A percentile compares a stretch with the other conserved stretches of the same genome.
phyloP scores from a whole-genome alignment of 768 basidiomycete genomes.

The Auriculariales sp. region DNA sequence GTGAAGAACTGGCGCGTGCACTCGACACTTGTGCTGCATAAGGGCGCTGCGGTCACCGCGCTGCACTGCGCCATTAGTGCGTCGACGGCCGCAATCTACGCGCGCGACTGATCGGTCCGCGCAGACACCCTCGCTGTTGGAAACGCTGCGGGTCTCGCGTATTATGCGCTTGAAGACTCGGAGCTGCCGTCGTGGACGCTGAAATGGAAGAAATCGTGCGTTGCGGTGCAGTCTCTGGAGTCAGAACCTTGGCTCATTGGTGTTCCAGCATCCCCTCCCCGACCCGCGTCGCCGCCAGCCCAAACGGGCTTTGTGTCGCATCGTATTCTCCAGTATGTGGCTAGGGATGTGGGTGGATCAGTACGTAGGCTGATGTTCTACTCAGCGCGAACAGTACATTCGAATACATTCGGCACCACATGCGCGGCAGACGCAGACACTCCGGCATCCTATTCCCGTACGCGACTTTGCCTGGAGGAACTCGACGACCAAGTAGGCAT shows the following conservation, averaged over 20 bases:
- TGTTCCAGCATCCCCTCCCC: neutral
- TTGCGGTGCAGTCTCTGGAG: conserved; percentile 1
- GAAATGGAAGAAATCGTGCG: conserved; percentile 61
- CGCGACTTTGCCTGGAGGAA: conserved; percentile 63
- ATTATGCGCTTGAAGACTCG: conserved; percentile 68
- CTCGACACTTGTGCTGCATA: conserved; percentile 58
- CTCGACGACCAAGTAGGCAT: conserved; percentile 47
- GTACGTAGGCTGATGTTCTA: conserved; percentile 23
- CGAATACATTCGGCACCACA: conserved; percentile 60
- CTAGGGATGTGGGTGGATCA: conserved; percentile 64
- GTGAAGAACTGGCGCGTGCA: conserved; percentile 64
- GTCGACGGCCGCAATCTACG: neutral
- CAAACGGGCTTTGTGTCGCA: conserved; percentile 24
- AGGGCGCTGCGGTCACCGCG: conserved; percentile 35
- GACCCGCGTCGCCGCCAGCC: conserved; percentile 5
- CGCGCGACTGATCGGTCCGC: conserved; percentile 2
- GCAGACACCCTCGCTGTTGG: conserved; percentile 69
- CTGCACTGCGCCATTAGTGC: conserved; percentile 67
- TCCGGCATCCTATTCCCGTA: conserved; percentile 63
- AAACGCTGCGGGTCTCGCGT: conserved; percentile 40
- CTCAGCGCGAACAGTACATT: conserved; percentile 41
- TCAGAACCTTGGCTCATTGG: neutral
- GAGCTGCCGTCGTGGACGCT: conserved; percentile 72
- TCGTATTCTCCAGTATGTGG: conserved; percentile 42
- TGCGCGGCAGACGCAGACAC: conserved; percentile 48